These are phyloP conservation scores for Mortierella antarctica DNA, from an alignment of 192 early-diverging fungal species.

Conservation along the genomic window DNA sequence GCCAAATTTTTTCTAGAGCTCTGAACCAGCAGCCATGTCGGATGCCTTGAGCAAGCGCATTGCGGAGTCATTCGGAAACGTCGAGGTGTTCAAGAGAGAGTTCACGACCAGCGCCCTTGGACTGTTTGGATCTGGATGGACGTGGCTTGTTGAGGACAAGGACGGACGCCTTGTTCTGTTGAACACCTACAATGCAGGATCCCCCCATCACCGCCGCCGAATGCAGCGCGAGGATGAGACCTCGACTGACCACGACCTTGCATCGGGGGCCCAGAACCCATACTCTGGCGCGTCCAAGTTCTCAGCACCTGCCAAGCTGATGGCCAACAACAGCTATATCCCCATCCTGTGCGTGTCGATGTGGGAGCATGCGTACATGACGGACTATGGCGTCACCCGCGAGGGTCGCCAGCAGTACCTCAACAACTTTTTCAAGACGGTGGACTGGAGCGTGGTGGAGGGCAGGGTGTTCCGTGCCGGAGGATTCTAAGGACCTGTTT, in stretches of 20 bases:
- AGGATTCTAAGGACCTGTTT: constrained; percentile 24
- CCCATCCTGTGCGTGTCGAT: constrained; percentile 54
- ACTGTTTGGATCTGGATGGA: constrained; percentile 60
- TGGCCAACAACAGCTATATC: constrained; percentile 51
- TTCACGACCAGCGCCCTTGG: constrained; percentile 54
- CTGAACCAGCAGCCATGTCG: constrained; percentile 26
- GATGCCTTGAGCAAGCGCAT: constrained; percentile 33
- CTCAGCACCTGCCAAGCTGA: constrained; percentile 42
- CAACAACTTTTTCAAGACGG: constrained; percentile 50
- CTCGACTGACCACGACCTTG: constrained; percentile 35
- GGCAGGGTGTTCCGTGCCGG: constrained; percentile 42
- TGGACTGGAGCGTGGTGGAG: constrained; percentile 52
- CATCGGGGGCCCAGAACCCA: constrained; percentile 34
- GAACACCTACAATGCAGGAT: constrained; percentile 61
- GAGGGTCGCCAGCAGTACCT: constrained; percentile 52
- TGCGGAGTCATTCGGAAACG: constrained; percentile 30
- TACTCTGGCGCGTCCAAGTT: constrained; percentile 44
- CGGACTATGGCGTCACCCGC: constrained; percentile 50
- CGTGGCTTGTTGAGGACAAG: constrained; percentile 56
- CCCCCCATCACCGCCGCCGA: constrained; percentile 49
- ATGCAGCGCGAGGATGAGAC: constrained; percentile 46
- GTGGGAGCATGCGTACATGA: constrained; percentile 61
- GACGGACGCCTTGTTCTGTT: constrained; percentile 44
- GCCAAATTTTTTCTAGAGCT: neutral
- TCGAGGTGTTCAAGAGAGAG: constrained; percentile 48